Evolutionary conservation across 352 stramenopile species (phyloP).

Genomic region (Pythium monospermum): DNA sequence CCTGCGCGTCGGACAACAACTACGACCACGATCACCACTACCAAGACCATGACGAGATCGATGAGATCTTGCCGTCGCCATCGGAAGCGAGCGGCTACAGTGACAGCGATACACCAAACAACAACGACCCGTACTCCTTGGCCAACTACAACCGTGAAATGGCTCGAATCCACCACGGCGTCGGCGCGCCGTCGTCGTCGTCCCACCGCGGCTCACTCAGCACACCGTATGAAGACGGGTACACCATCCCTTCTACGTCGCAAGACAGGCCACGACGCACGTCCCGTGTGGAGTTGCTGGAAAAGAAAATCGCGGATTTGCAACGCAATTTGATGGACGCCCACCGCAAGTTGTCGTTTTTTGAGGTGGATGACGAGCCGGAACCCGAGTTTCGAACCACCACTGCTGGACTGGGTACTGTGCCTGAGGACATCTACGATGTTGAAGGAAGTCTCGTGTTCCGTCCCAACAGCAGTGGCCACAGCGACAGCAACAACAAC

Average conservation of each 20-base stretch:
- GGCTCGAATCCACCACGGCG: too few relatives aligned
- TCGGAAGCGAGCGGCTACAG: slow-evolving; percentile 24
- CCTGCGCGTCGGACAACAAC: slow-evolving; percentile 30
- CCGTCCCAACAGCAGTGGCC: background rate
- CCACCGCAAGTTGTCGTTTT: slow-evolving; percentile 56
- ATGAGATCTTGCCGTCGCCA: slow-evolving; percentile 17
- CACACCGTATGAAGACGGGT: slow-evolving; percentile 10
- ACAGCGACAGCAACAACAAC: slow-evolving; percentile 1
- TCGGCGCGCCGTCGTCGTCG: background rate
- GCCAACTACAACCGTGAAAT: slow-evolving; percentile 66
- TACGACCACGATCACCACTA: slow-evolving; percentile 8
- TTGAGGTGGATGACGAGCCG: slow-evolving; percentile 49
- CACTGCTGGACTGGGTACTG: slow-evolving; percentile 24
- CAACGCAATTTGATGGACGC: slow-evolving; percentile 52
- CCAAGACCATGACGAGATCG: slow-evolving; percentile 2
- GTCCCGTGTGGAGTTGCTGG: slow-evolving; percentile 23
- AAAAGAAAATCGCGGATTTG: slow-evolving; percentile 61
- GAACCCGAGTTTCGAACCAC: slow-evolving; percentile 43
- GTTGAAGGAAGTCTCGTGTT: slow-evolving; percentile 9
- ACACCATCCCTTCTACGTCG: slow-evolving; percentile 1
- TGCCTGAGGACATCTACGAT: slow-evolving; percentile 27
- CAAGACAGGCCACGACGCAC: slow-evolving; percentile 1
- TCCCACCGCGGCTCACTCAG: slow-evolving; percentile 3
- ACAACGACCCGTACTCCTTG: slow-evolving; percentile 46
- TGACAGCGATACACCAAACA: slow-evolving; percentile 38